Conservation (phyloP, 176 grass and related monocot species). For the Poa pratensis region DNA sequence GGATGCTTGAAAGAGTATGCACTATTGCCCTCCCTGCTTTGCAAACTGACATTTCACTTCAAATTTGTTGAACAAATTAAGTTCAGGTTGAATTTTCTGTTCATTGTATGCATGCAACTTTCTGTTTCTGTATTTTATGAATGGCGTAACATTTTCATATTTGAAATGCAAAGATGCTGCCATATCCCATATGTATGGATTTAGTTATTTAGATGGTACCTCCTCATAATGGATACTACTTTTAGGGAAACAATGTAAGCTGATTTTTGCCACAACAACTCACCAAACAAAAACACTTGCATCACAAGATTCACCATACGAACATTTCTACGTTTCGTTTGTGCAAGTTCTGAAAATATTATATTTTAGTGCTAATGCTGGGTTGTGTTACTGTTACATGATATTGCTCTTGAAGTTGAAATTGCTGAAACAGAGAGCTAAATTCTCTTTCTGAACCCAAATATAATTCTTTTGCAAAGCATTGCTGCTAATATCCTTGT, state of each 20-base stretch:
- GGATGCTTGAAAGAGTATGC: slow-evolving; percentile 97
- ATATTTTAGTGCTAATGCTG: background rate
- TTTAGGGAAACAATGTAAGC: background rate
- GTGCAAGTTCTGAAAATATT: background rate
- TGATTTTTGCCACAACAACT: background rate
- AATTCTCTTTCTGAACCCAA: background rate
- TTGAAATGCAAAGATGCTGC: background rate
- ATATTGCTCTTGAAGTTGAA: background rate
- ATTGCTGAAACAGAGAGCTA: background rate
- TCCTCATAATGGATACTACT: background rate
- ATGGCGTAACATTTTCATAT: background rate
- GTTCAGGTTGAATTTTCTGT: background rate
- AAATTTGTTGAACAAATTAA: background rate
- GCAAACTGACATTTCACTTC: background rate
- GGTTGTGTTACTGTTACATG: background rate
- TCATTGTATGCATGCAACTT: too few species aligned
- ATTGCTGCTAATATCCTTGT: slow-evolving; percentile 20
- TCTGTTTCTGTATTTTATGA: background rate
- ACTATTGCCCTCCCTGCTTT: background rate
- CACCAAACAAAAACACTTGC: background rate
- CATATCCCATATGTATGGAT: background rate
- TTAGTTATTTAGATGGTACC: background rate
- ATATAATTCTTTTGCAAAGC: background rate
- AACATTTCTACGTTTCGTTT: background rate
- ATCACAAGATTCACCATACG: background rate